phyloP scores from a whole-genome alignment of 768 basidiomycete species.

The Panaeolus cyanescens region DNA sequence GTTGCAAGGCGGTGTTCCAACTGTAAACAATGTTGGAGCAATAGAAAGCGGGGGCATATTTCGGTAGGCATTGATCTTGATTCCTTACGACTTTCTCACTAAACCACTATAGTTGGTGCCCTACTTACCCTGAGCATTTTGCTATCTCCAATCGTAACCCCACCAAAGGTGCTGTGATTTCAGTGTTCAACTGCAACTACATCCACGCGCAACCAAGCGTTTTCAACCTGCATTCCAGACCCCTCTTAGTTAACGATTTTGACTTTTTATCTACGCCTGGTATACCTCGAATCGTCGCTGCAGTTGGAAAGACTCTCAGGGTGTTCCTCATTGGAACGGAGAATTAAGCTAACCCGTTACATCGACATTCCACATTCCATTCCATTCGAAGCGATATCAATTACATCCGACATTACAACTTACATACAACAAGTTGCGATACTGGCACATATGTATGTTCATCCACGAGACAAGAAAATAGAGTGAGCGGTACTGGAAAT shows the following conservation, averaged over 20 bases:
- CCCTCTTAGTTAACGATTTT: constrained; percentile 70
- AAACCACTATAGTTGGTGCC: constrained; percentile 65
- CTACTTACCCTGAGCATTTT: constrained; percentile 74
- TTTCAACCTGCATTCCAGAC: constrained; percentile 59
- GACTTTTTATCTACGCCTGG: constrained; percentile 69
- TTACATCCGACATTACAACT: background rate
- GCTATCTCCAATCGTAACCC: constrained; percentile 68
- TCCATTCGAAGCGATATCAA: background rate
- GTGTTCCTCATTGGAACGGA: constrained; percentile 71
- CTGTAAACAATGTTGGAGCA: constrained; percentile 60
- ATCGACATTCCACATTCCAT: background rate
- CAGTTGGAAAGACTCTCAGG: constrained; percentile 57
- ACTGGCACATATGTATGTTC: background rate
- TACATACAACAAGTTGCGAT: constrained; percentile 1
- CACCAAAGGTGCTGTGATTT: constrained; percentile 62
- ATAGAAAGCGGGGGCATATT: constrained; percentile 69
- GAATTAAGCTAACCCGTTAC: constrained; percentile 9
- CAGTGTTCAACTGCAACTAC: constrained; percentile 70
- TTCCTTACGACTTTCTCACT: background rate
- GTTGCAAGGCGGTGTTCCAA: constrained; percentile 74
- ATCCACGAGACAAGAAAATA: background rate
- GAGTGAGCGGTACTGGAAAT: background rate
- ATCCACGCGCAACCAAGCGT: constrained; percentile 63
- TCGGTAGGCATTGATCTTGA: constrained; percentile 45
- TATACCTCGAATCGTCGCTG: constrained; percentile 69